Base-by-base conservation (phyloP, 441 rosid genomes). In the Raphanus hybrid region DNA sequence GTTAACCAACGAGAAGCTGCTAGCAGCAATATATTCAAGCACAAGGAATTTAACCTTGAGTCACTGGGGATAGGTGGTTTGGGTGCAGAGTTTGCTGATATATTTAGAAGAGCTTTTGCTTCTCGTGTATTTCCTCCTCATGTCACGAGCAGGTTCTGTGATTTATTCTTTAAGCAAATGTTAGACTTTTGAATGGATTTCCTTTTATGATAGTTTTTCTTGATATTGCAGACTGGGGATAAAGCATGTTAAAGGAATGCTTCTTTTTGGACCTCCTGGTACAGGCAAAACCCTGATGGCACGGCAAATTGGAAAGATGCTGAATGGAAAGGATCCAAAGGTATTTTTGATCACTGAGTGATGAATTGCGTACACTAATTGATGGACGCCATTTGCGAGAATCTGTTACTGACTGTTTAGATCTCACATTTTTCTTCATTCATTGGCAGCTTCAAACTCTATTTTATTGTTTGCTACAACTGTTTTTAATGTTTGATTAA, bases 1-100 rank as follows among this genome's bases (percentile, higher is more conserved):
- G 92, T 93, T 69, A 93, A 96, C 81, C 99, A 96, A 82, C 97
- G 98, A 62, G 99, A 96, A 86, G 97, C 94, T 87, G 94, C 99
- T 71, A 92, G 94, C 80, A 93, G 98, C 84, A 96, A 84, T 78
- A 89, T 96, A 80, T 96, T 96, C 73, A 92, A 82, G 85, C 98
- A 93, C 9, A 93, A 96, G 86, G 98, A 96, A 81, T 96, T 96
- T 69, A 96, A 96, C 90, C 98, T 93, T 73, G 87, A 90, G 82
- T 87, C 97, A 20, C 81, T 93, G 75, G 98, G 99, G 78, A 96
- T 96, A 81, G 99, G 99, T 75, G 99, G 99, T 67, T 81, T 96
- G 77, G 87, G 99, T 85, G 97, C 91, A 14, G 98, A 96, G 85
- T 94, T 94, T 86, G 90, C 91, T 2, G 93, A 89, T 83, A 92